These are phyloP conservation scores for Albophoma yamanashiensis DNA, from an alignment of 2,329 filamentous ascomycete species.

Conservation along the genomic window DNA sequence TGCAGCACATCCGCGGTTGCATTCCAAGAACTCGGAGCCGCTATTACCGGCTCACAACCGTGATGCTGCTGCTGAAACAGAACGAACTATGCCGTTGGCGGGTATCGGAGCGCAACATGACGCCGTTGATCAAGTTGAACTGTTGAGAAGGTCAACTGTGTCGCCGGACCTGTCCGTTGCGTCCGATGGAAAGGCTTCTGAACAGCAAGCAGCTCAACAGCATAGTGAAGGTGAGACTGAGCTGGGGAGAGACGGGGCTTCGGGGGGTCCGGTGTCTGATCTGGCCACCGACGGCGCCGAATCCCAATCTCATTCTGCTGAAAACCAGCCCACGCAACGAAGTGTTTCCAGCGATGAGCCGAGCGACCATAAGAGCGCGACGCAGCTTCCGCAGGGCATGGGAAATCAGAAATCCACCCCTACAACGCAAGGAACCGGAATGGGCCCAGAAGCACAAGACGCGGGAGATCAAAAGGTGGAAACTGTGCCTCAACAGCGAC, in stretches of 20 bases:
- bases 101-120: not conserved
- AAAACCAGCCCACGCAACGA: not conserved
- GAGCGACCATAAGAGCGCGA: not conserved
- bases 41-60: not conserved
- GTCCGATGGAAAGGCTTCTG: conserved; percentile 1
- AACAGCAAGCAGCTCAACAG: not conserved
- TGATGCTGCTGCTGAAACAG: not conserved
- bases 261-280: not conserved
- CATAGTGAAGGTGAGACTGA: not conserved
- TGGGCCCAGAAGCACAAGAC: not conserved
- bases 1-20: not conserved
- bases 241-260: no score
- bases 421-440: not conserved
- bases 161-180: conserved; percentile 4
- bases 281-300: not conserved
- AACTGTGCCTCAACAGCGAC: not conserved
- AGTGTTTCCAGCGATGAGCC: not conserved
- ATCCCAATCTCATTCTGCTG: not conserved
- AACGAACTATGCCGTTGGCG: not conserved
- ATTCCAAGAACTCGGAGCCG: not conserved
- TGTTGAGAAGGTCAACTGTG: conserved; percentile 1
- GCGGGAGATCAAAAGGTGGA: not conserved
- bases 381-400: not conserved
- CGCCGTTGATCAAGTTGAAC: not conserved
- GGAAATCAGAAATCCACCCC: not conserved